Conservation (phyloP, 305 asterid genomes). For the Fraxinus sp. region DNA sequence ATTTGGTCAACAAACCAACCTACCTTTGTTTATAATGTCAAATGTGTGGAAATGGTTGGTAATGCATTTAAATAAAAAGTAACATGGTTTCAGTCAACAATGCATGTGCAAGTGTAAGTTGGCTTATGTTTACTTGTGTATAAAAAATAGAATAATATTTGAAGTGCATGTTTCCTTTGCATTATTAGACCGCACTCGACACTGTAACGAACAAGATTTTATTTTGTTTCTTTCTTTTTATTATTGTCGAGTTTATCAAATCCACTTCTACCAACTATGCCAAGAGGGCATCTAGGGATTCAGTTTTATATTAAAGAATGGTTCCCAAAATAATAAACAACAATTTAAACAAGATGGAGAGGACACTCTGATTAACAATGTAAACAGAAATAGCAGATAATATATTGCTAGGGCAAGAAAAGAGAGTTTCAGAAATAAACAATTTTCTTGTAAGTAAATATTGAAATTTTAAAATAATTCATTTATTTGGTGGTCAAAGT, state of each 20-base stretch:
- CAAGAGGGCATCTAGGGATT: not conserved
- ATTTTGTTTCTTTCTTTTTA: not conserved
- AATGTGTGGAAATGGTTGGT: constrained; percentile 44
- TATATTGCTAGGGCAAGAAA: not conserved
- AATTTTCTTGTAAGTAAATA: not conserved
- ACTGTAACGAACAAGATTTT: not conserved
- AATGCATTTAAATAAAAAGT: constrained; percentile 46
- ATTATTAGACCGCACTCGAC: not conserved
- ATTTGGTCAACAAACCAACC: constrained; percentile 51
- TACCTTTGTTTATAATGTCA: constrained; percentile 53
- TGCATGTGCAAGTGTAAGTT: constrained; percentile 59
- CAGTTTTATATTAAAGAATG: not conserved
- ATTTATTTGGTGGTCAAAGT: not conserved
- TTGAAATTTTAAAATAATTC: not conserved
- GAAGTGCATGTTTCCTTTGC: not conserved
- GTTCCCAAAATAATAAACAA: not conserved
- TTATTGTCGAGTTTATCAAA: not conserved
- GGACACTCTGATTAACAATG: not conserved
- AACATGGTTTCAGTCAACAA: constrained; percentile 72
- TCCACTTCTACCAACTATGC: not conserved
- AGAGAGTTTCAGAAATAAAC: not conserved
- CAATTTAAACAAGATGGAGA: not conserved
- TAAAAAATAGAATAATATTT: constrained; percentile 16
- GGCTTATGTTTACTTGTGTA: constrained; percentile 32
- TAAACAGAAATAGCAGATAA: not conserved